These are phyloP conservation scores for Jamesozyma rosinii DNA, from an alignment of 805 yeast genomes.

Conservation along the genomic window DNA sequence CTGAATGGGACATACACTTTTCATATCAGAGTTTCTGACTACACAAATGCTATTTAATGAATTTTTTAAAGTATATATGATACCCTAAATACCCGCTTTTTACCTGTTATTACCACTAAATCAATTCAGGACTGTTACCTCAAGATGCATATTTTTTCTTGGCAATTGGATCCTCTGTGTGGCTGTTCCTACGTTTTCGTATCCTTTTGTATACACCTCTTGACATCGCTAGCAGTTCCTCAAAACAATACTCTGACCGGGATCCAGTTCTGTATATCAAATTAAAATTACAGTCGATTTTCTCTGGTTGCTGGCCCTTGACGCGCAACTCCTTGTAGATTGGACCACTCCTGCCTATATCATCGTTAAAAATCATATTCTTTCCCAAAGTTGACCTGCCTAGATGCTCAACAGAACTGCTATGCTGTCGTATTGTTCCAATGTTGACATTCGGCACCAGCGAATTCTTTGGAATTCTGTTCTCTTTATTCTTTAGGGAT, in stretches of 20 bases:
- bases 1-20: no score
- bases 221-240: slow-evolving; percentile 52
- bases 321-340: slow-evolving; percentile 41
- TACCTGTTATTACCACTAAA: no score
- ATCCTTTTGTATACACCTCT: slow-evolving; percentile 27
- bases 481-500: slow-evolving; percentile 1
- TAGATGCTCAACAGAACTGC: background rate
- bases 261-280: slow-evolving; percentile 38
- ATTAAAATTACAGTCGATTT: slow-evolving; percentile 49
- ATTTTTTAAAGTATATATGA: no score
- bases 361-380: slow-evolving; percentile 34
- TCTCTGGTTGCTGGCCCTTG: slow-evolving; percentile 52
- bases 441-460: slow-evolving; percentile 3
- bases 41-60: no score
- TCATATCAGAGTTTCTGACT: no score
- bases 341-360: slow-evolving; percentile 28
- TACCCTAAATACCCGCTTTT: no score
- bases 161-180: slow-evolving; percentile 2
- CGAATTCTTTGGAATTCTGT: background rate
- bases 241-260: slow-evolving; percentile 47
- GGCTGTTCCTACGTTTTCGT: background rate
- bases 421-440: slow-evolving; percentile 1
- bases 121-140: no score
- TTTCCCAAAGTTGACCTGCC: slow-evolving; percentile 1
- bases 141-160: no score